These are phyloP conservation scores for Marasmius sp. DNA, from an alignment of 1,284 basidiomycete species.

Conservation along the genomic window DNA sequence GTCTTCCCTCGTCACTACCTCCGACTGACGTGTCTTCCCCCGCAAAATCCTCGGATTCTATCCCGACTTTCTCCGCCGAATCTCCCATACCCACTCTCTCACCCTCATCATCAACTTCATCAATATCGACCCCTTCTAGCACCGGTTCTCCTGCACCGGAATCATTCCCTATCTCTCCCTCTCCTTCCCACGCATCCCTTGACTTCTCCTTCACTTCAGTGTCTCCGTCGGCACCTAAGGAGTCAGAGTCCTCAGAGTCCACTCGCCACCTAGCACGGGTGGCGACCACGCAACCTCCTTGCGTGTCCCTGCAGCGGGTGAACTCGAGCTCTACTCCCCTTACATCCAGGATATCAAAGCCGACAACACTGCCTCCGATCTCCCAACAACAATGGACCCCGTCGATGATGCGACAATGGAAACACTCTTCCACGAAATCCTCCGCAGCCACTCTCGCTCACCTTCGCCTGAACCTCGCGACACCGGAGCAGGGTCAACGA, in stretches of 20 bases:
- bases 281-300: constrained; percentile 68
- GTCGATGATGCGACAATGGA: constrained; percentile 63
- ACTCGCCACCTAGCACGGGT: constrained; percentile 95
- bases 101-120: constrained; percentile 23
- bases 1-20: constrained; percentile 22
- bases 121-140: constrained; percentile 12
- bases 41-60: constrained; percentile 10
- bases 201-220: constrained; percentile 2
- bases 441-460: constrained; percentile 34
- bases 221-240: constrained; percentile 16
- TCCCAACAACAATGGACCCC: constrained; percentile 12
- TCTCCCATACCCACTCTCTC: constrained; percentile 28
- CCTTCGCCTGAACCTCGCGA: constrained; percentile 19
- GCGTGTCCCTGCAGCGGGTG: constrained; percentile 88
- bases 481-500: constrained; percentile 9
- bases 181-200: neutral
- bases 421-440: constrained; percentile 64
- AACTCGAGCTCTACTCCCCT: constrained; percentile 39
- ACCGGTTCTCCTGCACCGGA: neutral
- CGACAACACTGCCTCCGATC: constrained; percentile 3
- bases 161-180: neutral
- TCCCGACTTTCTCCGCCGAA: constrained; percentile 16
- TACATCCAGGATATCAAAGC: constrained; percentile 9
- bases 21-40: constrained; percentile 29
- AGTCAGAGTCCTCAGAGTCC: constrained; percentile 46